phyloP scores from a whole-genome alignment of 164 flowering plant species.

The Vitis riparia region DNA sequence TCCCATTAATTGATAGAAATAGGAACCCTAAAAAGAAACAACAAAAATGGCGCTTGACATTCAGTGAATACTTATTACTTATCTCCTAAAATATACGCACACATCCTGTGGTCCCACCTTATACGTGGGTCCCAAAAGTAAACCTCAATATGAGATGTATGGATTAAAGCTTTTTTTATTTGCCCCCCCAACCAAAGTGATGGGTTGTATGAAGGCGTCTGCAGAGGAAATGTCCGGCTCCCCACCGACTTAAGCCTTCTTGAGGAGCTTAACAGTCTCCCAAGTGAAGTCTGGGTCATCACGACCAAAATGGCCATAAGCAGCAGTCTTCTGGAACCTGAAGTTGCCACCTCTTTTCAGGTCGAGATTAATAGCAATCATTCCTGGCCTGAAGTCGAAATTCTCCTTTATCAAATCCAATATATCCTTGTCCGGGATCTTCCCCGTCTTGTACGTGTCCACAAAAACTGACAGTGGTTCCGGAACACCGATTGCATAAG shows the following conservation, averaged over 20 bases:
- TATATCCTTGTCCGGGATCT: constrained; percentile 62
- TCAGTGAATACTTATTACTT: not conserved
- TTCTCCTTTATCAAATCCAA: constrained; percentile 52
- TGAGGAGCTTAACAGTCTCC: constrained; percentile 57
- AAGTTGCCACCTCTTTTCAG: constrained; percentile 63
- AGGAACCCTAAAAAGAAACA: not conserved
- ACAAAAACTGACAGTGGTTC: constrained; percentile 68
- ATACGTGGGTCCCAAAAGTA: not conserved
- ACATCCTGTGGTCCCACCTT: not conserved
- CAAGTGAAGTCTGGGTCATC: constrained; percentile 74
- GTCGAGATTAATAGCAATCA: constrained; percentile 70
- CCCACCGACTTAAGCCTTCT: constrained; percentile 33
- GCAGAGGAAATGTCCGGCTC: not conserved
- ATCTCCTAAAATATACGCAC: not conserved
- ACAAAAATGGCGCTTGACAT: not conserved
- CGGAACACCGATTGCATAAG: constrained; percentile 74
- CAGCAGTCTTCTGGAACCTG: constrained; percentile 74
- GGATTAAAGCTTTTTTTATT: constrained; percentile 19
- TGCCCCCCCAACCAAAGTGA: not conserved
- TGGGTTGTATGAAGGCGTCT: constrained; percentile 8
- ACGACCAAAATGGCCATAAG: constrained; percentile 73
- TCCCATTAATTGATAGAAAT: too few species aligned
- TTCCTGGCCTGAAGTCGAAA: constrained; percentile 73
- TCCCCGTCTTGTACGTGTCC: constrained; percentile 63
- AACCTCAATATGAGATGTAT: constrained; percentile 1